Base-by-base conservation (phyloP, 352 stramenopile species). In the Globisporangium iwayamae region DNA sequence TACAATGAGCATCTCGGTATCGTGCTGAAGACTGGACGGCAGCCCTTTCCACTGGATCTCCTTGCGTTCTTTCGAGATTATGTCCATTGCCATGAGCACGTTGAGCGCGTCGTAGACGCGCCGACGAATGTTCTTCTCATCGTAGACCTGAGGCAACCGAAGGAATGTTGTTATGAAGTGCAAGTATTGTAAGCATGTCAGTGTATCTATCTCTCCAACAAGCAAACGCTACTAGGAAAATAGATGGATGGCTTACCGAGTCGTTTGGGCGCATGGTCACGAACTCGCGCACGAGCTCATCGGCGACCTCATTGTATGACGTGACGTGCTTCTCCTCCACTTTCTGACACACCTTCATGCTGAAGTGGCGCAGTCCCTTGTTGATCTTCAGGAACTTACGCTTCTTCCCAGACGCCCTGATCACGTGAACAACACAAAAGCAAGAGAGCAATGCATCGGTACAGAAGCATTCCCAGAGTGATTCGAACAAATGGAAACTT, bases 61-160 rank as follows among this genome's bases (percentile, higher is more conserved):
- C 66, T 98, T 97, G 25, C 96, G 96, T 62, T 99, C 94, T 74
- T 99, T 99, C 32, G 85, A 93, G 59, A 99, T 99, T 57, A 99
- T 99, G 53, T 99, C 96, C 93, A 99, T 98, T 13, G 96, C 96
- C 93, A 98, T 98, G 28, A 99, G 75, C 16, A 99, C 96, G 70
- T 99, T 99, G 14, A 99, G 74, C 34, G 96, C 96, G 66, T 99
- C 96, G 63, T 99, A 99, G 7, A 99, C 96, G 56, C 96, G 89
- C 20, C 96, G 85, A 41, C 96, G 91, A 57, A 99, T 98, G 68
- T 99, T 99, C 65, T 97, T 97, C 61, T 97, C 90, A 63, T 97
- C 90, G 66, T 97, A 97, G n/a, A 88, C 81, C 75, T 93, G 41
- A 53, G 59, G 11, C 32, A 56, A 32, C 36, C 36, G 10, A 41